phyloP scores from a whole-genome alignment of 2,329 filamentous ascomycete species.

The Lachnellula arida region DNA sequence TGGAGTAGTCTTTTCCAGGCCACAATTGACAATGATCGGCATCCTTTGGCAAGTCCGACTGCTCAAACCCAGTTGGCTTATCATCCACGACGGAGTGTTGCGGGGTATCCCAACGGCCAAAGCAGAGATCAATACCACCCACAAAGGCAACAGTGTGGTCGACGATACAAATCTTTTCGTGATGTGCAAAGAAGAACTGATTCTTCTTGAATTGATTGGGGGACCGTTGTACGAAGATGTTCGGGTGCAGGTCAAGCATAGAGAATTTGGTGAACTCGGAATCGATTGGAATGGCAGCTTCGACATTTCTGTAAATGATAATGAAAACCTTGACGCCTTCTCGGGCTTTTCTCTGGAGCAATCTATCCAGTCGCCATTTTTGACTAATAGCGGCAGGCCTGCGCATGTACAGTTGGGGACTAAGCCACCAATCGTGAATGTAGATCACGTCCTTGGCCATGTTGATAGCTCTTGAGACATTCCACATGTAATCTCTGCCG shows the following conservation, averaged over 20 bases:
- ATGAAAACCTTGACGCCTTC: constrained; percentile 98
- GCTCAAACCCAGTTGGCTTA: constrained; percentile 90
- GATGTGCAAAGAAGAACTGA: constrained; percentile 98
- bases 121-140: constrained; percentile 93
- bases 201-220: constrained; percentile 98
- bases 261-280: constrained; percentile 98
- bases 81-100: constrained; percentile 89
- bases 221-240: constrained; percentile 92
- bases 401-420: constrained; percentile 91
- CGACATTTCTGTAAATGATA: constrained; percentile 96
- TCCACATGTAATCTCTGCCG: constrained; percentile 98
- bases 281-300: constrained; percentile 94
- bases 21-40: constrained; percentile 93
- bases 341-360: constrained; percentile 87
- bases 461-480: constrained; percentile 91
- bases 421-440: constrained; percentile 99
- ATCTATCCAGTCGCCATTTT: constrained; percentile 91
- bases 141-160: constrained; percentile 96
- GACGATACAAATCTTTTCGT: constrained; percentile 96
- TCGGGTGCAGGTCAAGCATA: constrained; percentile 88
- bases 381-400: constrained; percentile 93
- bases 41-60: constrained; percentile 71
- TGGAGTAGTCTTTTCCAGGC: constrained; percentile 98
- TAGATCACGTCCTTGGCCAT: constrained; percentile 98
- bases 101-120: constrained; percentile 95